Conservation (phyloP, 2,329 filamentous ascomycete species). For the Penicillium sp. region DNA sequence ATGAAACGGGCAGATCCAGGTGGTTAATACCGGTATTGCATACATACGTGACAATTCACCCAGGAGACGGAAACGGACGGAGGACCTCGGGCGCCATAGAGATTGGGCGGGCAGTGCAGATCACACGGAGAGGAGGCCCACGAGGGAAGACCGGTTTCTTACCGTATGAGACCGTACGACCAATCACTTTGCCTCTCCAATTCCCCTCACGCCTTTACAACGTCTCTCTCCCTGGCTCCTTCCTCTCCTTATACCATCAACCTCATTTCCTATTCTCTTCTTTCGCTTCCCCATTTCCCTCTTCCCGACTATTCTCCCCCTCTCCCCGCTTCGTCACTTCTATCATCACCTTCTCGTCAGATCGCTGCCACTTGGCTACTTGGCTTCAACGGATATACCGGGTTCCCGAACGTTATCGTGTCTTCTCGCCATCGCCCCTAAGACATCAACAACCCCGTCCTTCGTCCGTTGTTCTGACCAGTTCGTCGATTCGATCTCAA, state of each 20-base stretch:
- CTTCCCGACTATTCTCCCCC: slow-evolving; percentile 15
- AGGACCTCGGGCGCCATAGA: slow-evolving; percentile 13
- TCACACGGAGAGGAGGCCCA: slow-evolving; percentile 13
- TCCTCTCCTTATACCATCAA: slow-evolving; percentile 18
- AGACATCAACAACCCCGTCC: slow-evolving; percentile 10
- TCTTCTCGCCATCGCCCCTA: slow-evolving; percentile 9
- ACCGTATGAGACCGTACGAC: slow-evolving; percentile 10
- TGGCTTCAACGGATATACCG: too few relatives aligned
- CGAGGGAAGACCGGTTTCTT: slow-evolving; percentile 22
- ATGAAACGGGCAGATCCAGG: slow-evolving; percentile 21
- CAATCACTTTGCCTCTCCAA: slow-evolving; percentile 16
- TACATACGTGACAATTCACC: slow-evolving; percentile 6
- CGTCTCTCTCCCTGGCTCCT: slow-evolving; percentile 21
- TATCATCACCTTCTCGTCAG: slow-evolving; percentile 6
- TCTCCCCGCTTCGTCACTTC: slow-evolving; percentile 9
- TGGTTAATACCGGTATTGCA: slow-evolving; percentile 16
- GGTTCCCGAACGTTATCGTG: slow-evolving; percentile 5
- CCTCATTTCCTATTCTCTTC: slow-evolving; percentile 15
- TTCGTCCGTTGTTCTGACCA: slow-evolving; percentile 18
- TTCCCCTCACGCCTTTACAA: slow-evolving; percentile 18
- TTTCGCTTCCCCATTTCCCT: slow-evolving; percentile 9
- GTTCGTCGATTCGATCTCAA: slow-evolving; percentile 4
- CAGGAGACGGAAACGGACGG: slow-evolving; percentile 13
- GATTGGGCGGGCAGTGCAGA: not conserved
- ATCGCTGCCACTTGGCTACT: not conserved